These are phyloP conservation scores for Penicillium expansum DNA, from an alignment of 2,329 filamentous ascomycete species.

Conservation along the genomic window DNA sequence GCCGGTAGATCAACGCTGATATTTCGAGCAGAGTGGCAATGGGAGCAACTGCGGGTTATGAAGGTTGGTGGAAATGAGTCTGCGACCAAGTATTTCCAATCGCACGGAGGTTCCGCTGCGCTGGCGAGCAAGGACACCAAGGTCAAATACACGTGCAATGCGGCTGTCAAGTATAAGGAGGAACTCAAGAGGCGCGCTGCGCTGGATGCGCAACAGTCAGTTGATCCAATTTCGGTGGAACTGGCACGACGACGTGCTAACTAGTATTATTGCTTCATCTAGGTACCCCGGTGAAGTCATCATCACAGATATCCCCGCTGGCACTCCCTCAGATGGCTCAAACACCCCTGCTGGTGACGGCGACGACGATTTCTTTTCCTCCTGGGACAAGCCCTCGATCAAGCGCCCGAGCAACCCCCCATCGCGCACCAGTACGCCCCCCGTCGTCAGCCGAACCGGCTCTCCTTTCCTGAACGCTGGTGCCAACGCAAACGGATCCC, in stretches of 20 bases:
- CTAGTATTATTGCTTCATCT: conserved; percentile 10
- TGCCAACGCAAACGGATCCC: conserved; percentile 65
- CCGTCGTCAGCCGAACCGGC: conserved; percentile 72
- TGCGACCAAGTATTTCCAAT: conserved; percentile 96
- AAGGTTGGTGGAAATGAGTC: conserved; percentile 98
- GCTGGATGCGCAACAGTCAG: conserved; percentile 79
- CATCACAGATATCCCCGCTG: conserved; percentile 68
- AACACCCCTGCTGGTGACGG: conserved; percentile 77
- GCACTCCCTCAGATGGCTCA: conserved; percentile 60
- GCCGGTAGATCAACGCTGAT: conserved; percentile 22
- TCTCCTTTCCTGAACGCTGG: conserved; percentile 85
- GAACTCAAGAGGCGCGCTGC: conserved; percentile 84
- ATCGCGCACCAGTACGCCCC: conserved; percentile 83
- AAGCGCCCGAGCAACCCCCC: conserved; percentile 93
- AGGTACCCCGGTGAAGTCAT: conserved; percentile 84
- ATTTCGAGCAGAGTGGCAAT: conserved; percentile 76
- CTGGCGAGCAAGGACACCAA: conserved; percentile 95
- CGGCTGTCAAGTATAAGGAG: conserved; percentile 97
- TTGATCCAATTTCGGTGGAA: conserved; percentile 10
- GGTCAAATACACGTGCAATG: conserved; percentile 90
- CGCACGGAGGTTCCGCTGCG: conserved; percentile 89
- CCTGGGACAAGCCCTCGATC: conserved; percentile 96
- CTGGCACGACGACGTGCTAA: conserved; percentile 7
- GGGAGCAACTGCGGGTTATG: conserved; percentile 95
- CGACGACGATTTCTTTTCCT: conserved; percentile 96